Conservation (phyloP, 306 rosid genomes). For the Casuarina glauca region DNA sequence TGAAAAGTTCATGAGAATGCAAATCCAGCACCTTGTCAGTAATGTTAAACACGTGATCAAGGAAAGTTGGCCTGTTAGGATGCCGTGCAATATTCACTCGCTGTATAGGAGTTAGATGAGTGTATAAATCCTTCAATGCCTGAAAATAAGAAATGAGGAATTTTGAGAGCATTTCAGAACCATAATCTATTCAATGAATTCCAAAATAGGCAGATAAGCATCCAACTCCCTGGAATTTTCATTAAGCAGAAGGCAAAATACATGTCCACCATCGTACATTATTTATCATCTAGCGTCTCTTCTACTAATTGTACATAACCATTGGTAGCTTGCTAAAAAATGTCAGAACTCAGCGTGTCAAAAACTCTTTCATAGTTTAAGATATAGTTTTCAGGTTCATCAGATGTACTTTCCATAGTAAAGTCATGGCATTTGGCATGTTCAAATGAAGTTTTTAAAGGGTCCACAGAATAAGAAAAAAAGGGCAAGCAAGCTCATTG, state of each 20-base stretch:
- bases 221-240: neutral
- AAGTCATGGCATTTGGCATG: neutral
- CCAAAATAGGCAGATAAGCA: constrained; percentile 5
- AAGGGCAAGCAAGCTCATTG: neutral
- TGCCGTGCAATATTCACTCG: constrained; percentile 85
- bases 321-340: neutral
- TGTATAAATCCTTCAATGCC: constrained; percentile 74
- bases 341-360: neutral
- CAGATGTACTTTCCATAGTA: neutral
- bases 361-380: neutral
- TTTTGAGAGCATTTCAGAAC: constrained; percentile 13
- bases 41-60: constrained; percentile 84
- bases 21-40: constrained; percentile 71
- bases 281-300: neutral
- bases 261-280: neutral
- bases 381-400: neutral
- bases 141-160: constrained; percentile 42
- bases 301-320: neutral
- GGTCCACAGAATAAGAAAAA: neutral
- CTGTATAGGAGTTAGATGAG: constrained; percentile 76
- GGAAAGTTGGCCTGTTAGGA: constrained; percentile 97
- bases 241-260: neutral
- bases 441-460: neutral
- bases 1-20: constrained; percentile 6
- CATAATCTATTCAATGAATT: constrained; percentile 8